Evolutionary conservation across 2,329 filamentous ascomycete species (phyloP), one percentile per base, ranked within the genome.

Genomic region (Fulvia fulva): DNA sequence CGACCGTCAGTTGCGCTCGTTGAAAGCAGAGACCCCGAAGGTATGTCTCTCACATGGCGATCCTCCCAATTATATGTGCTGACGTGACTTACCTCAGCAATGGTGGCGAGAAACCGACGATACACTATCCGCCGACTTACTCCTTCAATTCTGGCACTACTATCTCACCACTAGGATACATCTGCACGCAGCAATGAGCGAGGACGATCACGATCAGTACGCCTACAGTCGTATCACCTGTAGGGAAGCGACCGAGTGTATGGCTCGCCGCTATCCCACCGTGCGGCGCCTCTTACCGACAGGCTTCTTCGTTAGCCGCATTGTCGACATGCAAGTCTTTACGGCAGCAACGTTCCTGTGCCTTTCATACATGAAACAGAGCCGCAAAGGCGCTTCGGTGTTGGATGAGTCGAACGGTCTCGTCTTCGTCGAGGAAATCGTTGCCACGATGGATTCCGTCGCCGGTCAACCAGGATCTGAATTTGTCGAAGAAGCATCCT

Each of bases 291-390:
- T 60, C 0, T 51, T 68, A 0, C 68, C 65, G 2, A 23, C 53
- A 7, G 66, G 68, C 5, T 71, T 71, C 60, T 71, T 70, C 43
- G 50, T 67, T 7, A 62, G 57, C 50, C 60, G 67, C 2, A 57
- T 70, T 30, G 50, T 69, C 11, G 67, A 70, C 49, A 60, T 70
- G 58, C 68, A 70, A 43, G 62, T 65, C 49, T 63, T 68, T 21
- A 66, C 66, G 2, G 66, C 64, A 11, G 64, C 65, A 1, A 55
- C 65, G 6, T 68, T 67, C 51, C 56, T 70, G 9, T 54, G 65
- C 7, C 60, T 65, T n/a, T 56, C 58, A 37, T 22, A 47, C 51
- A 28, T 58, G 47, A 50, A 50, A 26, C 47, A 32, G n/a, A 21
- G 23, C 12, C 47, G 26, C 16, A 16, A 50, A 11, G 44, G 25